Evolutionary conservation across 1,284 basidiomycete genomes (phyloP).

Genomic region (Polyporus tsugae): DNA sequence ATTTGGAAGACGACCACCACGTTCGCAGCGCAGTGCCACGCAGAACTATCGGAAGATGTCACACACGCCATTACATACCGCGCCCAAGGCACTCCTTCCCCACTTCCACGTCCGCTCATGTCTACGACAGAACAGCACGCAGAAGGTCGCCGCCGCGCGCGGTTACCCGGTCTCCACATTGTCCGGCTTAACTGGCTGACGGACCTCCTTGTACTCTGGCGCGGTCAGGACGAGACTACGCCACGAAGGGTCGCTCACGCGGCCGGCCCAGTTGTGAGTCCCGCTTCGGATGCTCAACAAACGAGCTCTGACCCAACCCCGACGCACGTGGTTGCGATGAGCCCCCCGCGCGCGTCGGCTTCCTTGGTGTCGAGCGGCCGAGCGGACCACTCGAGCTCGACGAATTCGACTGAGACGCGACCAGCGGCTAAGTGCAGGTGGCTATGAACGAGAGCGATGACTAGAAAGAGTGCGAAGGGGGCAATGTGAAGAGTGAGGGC

Average conservation of each 20-base stretch:
- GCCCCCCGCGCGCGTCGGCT: slow-evolving; percentile 35
- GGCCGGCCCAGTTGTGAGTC: slow-evolving; percentile 48
- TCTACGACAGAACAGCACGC: slow-evolving; percentile 75
- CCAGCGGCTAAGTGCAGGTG: no score
- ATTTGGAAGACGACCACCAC: slow-evolving; percentile 89
- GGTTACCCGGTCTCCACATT: slow-evolving; percentile 75
- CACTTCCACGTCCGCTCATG: not conserved
- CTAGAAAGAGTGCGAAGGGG: slow-evolving; percentile 47
- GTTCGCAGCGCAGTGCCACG: slow-evolving; percentile 88
- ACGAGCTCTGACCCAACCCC: slow-evolving; percentile 74
- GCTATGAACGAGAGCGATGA: slow-evolving; percentile 85
- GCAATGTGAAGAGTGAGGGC: slow-evolving; percentile 44
- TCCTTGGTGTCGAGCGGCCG: slow-evolving; percentile 33
- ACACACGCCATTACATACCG: slow-evolving; percentile 91
- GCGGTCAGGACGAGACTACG: slow-evolving; percentile 69
- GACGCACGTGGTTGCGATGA: slow-evolving; percentile 71
- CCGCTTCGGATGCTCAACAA: slow-evolving; percentile 58
- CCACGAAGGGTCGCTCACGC: slow-evolving; percentile 24
- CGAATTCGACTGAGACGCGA: slow-evolving; percentile 79
- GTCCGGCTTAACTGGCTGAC: slow-evolving; percentile 92
- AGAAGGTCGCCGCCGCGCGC: slow-evolving; percentile 87
- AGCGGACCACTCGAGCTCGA: slow-evolving; percentile 52
- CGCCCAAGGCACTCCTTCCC: not conserved
- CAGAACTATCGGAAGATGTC: slow-evolving; percentile 69
- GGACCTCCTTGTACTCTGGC: slow-evolving; percentile 86